These are phyloP conservation scores for Camellia sinensis DNA, from an alignment of 148 eudicot species.

Conservation along the genomic window DNA sequence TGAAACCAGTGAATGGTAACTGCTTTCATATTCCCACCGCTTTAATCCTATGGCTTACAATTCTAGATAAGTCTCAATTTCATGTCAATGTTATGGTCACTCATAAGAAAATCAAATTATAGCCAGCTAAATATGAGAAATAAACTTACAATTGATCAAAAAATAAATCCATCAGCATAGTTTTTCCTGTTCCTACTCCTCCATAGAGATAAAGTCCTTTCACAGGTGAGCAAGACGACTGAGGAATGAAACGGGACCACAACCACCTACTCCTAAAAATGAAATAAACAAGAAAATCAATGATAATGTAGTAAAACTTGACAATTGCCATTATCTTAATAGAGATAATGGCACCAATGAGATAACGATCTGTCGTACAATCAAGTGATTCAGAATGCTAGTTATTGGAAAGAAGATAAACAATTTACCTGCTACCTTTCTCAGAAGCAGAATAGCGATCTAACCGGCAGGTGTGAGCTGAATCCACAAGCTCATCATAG, in stretches of 20 bases:
- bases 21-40: neutral
- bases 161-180: constrained; percentile 98
- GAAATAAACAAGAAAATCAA: constrained; percentile 6
- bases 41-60: neutral
- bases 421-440: constrained; percentile 63
- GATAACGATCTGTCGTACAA: neutral
- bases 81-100: neutral
- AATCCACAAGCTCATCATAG: constrained; percentile 80
- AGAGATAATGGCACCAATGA: neutral
- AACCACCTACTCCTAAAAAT: constrained; percentile 76
- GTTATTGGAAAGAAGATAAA: neutral
- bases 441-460: constrained; percentile 78
- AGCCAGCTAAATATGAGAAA: neutral
- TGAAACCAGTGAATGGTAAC: neutral
- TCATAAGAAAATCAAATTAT: neutral
- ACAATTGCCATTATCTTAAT: neutral
- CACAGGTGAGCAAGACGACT: constrained; percentile 68
- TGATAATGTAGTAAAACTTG: neutral
- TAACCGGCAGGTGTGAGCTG: constrained; percentile 65
- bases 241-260: constrained; percentile 83
- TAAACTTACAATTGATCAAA: constrained; percentile 69
- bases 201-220: constrained; percentile 84
- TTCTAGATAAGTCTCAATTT: neutral
- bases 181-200: constrained; percentile 97
- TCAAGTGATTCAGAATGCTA: neutral